Base-by-base conservation (phyloP, 2,329 filamentous ascomycete genomes). In the Cladobotryum mycophilum region DNA sequence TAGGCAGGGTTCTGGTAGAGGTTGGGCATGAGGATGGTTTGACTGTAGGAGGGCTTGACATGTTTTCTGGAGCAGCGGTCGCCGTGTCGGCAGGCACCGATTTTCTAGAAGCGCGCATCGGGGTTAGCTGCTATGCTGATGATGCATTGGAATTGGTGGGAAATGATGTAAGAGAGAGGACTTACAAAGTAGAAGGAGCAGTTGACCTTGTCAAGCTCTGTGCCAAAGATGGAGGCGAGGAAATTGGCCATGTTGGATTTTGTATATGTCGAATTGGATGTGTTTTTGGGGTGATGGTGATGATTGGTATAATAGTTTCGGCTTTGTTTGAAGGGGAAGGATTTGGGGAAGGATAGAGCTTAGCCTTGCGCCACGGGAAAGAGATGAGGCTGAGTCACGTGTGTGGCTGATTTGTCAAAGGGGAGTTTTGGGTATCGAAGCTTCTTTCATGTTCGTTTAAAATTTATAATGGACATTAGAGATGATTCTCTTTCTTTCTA, bases 141-240 rank as follows among this genome's bases (percentile, higher is more conserved):
- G 5, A 15, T 17, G 34, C 8, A 25, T 49, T 20, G 15, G 15
- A 30, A 4, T 11, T n/a, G 47, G 12, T 51, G 36, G 30, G n/a
- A 18, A 11, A 7, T 15, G 11, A 15, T 13, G 12, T 2, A 41
- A 15, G 11, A 34, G 13, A 30, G 17, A 20, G 34, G 36, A 63
- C 69, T 60, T 66, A 71, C 69, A 55, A 74, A 74, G 84, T 99
- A 99, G 82, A 99, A 99, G 52, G 88, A 93, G 82, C 93, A 96
- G 81, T 97, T 96, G 77, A 96, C 91, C 69, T 92, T 99, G 84
- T 99, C 93, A 73, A 97, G 93, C 80, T 99, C 93, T 30, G 93
- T 99, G 66, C 93, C 93, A 79, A 99, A 99, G 76, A 99, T 99
- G 68, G 90, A 96, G 65, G 93, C 93, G 70, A 99, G 88, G 70